phyloP scores from a whole-genome alignment of 2,329 filamentous ascomycete genomes.

The Ceratocystis diversiconidia region DNA sequence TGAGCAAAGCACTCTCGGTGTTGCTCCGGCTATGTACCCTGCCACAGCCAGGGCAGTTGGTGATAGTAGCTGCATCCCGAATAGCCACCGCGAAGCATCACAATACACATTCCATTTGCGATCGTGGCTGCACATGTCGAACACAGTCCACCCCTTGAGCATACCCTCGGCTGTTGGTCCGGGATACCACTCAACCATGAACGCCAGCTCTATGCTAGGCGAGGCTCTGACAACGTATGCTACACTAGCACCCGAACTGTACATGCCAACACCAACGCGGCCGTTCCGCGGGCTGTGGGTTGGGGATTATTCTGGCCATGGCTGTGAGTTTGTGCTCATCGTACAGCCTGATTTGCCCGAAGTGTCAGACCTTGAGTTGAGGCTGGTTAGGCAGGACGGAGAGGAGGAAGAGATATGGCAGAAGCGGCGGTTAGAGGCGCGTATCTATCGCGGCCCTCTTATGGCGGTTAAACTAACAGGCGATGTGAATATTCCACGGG shows the following conservation, averaged over 20 bases:
- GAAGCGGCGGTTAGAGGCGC: constrained; percentile 31
- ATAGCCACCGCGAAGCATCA: background rate
- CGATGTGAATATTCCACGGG: constrained; percentile 77
- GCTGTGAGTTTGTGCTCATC: constrained; percentile 75
- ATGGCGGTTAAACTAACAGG: constrained; percentile 86
- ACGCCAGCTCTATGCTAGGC: constrained; percentile 26
- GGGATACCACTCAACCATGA: background rate
- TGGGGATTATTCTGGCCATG: constrained; percentile 77
- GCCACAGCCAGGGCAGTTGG: background rate
- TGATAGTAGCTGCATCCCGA: background rate
- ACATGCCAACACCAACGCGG: constrained; percentile 64
- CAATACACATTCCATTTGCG: constrained; percentile 5
- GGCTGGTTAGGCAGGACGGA: constrained; percentile 27
- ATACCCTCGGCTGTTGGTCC: background rate
- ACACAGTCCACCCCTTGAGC: background rate
- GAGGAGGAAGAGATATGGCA: constrained; percentile 36
- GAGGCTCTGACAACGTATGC: constrained; percentile 48
- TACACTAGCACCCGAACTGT: constrained; percentile 59
- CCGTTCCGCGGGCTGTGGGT: constrained; percentile 87
- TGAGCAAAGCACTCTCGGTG: background rate
- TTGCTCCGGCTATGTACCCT: background rate
- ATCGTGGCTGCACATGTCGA: constrained; percentile 26
- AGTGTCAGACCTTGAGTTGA: constrained; percentile 21
- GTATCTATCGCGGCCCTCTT: constrained; percentile 50
- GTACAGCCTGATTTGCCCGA: constrained; percentile 45